Base-by-base conservation (phyloP, 345 rosid species). In the Salix udensis region DNA sequence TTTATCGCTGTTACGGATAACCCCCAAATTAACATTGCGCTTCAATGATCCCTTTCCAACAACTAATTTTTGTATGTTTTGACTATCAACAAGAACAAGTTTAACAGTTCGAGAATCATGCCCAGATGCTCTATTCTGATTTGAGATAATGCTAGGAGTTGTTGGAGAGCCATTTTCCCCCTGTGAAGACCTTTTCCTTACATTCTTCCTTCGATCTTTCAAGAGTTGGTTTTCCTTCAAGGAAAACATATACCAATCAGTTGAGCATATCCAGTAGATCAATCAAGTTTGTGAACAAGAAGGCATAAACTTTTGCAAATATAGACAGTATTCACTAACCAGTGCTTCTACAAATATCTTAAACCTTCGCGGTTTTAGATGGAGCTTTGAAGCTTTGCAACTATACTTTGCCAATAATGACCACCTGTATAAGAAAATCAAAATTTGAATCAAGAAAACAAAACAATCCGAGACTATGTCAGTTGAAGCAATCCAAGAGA, bases 371-470 rank as follows among this genome's bases (percentile, higher is more conserved):
- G 98, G 99, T 86, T 92, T 96, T 74, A 92, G 82, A 83, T 94
- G 99, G 87, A 96, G 98, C 86, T 96, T 96, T 78, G 99, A 96
- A 79, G 98, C 98, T 88, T 93, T 94, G 86, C 97, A 96, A 82
- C 97, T 94, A 82, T 96, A 91, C 82, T 94, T 96, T 84, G 94
- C 99, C 86, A 96, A 85, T 78, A 96, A 87, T 81, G 99, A 92
- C 98, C 99, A 96, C 99, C 99, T 96, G 86, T 67, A 83, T 76
- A 79, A 77, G 42, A 40, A 78, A n/a, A 64, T 78, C 42, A 61
- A 53, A 30, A 72, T 24, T 66, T 15, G 39, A 31, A 55, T 50
- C 65, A 64, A 55, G 48, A 75, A 61, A 68, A 65, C 1, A 72
- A 26, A 70, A 18, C 48, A 31, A 65, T 37, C 26, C 55, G 7